These are phyloP conservation scores for Alternaria viburni DNA, from an alignment of 2,329 filamentous ascomycete genomes.

Conservation along the genomic window DNA sequence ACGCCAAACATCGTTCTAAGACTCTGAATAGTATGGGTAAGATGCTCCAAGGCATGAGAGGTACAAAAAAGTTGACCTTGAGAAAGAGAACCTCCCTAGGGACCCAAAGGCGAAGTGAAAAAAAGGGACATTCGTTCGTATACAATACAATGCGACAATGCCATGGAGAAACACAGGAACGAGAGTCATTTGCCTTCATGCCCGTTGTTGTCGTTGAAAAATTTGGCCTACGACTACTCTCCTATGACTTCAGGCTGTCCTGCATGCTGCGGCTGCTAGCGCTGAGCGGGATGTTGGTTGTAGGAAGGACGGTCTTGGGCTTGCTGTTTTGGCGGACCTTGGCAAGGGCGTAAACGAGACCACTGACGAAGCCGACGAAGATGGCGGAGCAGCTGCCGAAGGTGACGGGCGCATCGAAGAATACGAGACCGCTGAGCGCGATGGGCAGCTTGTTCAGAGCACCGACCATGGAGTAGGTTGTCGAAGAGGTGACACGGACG, in stretches of 20 bases:
- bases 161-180: slow-evolving; percentile 12
- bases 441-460: slow-evolving; percentile 98
- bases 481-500: slow-evolving; percentile 94
- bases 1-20: slow-evolving; percentile 32
- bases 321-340: slow-evolving; percentile 80
- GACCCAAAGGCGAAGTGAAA: background rate
- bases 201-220: slow-evolving; percentile 11
- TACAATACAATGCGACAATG: slow-evolving; percentile 24
- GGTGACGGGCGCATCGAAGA: slow-evolving; percentile 94
- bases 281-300: slow-evolving; percentile 74
- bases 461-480: slow-evolving; percentile 98
- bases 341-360: slow-evolving; percentile 86
- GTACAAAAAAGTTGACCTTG: slow-evolving; percentile 26
- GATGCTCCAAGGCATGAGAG: slow-evolving; percentile 19
- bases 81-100: slow-evolving; percentile 22
- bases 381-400: slow-evolving; percentile 92
- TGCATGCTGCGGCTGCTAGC: slow-evolving; percentile 90
- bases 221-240: background rate
- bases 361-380: slow-evolving; percentile 86
- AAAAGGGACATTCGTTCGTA: slow-evolving; percentile 19
- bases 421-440: slow-evolving; percentile 87
- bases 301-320: slow-evolving; percentile 71
- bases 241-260: slow-evolving; percentile 72
- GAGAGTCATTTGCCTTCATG: slow-evolving; percentile 19
- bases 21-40: slow-evolving; percentile 23